Percentiles rank a stretch among this genome's conserved stretches.
Conservation (phyloP, 805 yeast species). For the Nakazawaea ernobii region DNA sequence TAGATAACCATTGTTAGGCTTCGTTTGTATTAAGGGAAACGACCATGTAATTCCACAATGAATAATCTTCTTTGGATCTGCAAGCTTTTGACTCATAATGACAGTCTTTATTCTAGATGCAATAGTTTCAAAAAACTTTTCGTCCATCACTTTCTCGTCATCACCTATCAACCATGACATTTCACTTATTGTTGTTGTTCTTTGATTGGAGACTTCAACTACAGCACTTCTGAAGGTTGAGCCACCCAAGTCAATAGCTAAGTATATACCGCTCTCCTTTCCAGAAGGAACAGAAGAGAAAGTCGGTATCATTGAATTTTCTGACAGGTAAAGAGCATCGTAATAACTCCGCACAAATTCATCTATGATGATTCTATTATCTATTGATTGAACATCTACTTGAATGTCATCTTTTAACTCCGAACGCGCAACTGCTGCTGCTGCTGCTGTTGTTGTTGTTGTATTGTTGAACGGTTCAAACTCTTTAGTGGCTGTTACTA, state of each 20-base stretch:
- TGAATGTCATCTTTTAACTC: not conserved
- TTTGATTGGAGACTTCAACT: constrained; percentile 13
- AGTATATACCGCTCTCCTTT: constrained; percentile 21
- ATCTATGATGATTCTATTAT: not conserved
- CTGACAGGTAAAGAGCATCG: constrained; percentile 9
- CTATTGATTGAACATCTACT: not conserved
- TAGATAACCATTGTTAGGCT: constrained; percentile 39
- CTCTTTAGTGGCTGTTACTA: not conserved
- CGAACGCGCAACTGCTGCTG: not conserved
- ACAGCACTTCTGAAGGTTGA: constrained; percentile 39
- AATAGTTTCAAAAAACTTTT: constrained; percentile 37
- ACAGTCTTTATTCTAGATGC: constrained; percentile 28
- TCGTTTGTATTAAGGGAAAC: constrained; percentile 41
- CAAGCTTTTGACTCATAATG: constrained; percentile 11
- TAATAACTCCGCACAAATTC: constrained; percentile 5
- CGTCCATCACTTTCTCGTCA: constrained; percentile 32
- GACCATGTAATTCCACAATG: constrained; percentile 51
- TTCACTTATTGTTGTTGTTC: constrained; percentile 10
- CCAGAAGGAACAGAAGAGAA: constrained; percentile 13
- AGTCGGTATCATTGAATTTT: constrained; percentile 12
- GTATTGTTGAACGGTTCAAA: not conserved
- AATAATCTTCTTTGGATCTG: constrained; percentile 16
- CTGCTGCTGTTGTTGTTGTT: not conserved
- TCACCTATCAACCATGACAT: constrained; percentile 34
- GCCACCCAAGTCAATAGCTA: constrained; percentile 54